Percentiles rank a stretch among this genome's conserved stretches.
Evolutionary conservation across 2,329 filamentous ascomycete genomes (phyloP).

Genomic region (Apiospora rasikravindrae): DNA sequence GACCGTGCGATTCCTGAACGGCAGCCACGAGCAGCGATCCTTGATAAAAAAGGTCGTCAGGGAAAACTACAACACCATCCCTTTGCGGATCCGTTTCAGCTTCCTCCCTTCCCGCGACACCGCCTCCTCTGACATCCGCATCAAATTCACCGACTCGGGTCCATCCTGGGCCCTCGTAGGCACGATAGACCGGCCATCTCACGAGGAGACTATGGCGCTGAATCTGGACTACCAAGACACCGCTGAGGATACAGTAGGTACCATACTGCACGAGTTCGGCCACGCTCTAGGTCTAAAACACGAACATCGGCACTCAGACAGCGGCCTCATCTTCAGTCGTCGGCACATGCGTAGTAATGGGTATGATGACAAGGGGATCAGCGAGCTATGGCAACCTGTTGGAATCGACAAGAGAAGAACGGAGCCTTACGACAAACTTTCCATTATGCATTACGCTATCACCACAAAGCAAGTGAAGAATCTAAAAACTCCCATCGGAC

Average conservation of each 20-base stretch:
- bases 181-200: background rate
- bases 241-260: background rate
- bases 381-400: background rate
- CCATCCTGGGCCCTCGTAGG: too few relatives aligned
- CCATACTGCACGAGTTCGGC: background rate
- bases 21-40: background rate
- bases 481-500: too few relatives aligned
- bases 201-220: background rate
- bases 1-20: background rate
- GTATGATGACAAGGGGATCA: background rate
- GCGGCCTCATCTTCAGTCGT: background rate
- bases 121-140: background rate
- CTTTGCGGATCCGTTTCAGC: background rate
- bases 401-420: background rate
- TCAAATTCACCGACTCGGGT: background rate
- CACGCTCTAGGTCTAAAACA: background rate
- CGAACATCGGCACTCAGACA: background rate
- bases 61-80: background rate
- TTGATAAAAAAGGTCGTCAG: background rate
- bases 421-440: background rate
- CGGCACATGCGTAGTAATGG: background rate
- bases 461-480: background rate
- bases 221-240: background rate
- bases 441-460: background rate
- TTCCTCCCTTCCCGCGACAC: background rate